Percentiles rank a stretch among this genome's conserved stretches.
Evolutionary conservation across 2,329 filamentous ascomycete species (phyloP).

Genomic region (Beauveria sp.): DNA sequence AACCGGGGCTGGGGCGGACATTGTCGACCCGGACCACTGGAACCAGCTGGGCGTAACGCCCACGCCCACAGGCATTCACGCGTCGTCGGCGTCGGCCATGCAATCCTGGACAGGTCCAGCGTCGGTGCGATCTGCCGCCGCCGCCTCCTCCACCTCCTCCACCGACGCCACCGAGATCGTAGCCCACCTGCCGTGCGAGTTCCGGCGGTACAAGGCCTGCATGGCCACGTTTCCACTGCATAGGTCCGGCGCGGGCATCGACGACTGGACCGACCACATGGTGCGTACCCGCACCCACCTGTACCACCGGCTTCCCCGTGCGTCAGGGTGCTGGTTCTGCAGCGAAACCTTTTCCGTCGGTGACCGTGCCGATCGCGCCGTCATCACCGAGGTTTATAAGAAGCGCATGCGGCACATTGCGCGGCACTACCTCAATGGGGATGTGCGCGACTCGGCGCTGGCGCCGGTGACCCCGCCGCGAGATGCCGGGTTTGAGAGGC

Average conservation of each 20-base stretch:
- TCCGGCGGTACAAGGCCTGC: constrained; percentile 30
- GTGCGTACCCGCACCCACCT: constrained; percentile 33
- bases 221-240: constrained; percentile 26
- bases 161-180: neutral
- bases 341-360: constrained; percentile 16
- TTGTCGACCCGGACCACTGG: neutral
- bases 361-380: constrained; percentile 18
- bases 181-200: constrained; percentile 36
- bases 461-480: constrained; percentile 21
- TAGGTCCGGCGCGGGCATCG: constrained; percentile 18
- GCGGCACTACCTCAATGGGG: constrained; percentile 28
- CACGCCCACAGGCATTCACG: neutral
- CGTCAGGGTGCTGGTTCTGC: constrained; percentile 45
- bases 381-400: neutral
- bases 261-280: constrained; percentile 41
- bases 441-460: too few relatives aligned
- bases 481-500: constrained; percentile 33
- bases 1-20: neutral
- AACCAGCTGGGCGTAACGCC: neutral
- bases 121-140: neutral
- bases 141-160: neutral
- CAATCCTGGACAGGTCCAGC: neutral
- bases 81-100: neutral
- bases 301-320: constrained; percentile 23
- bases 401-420: constrained; percentile 43